A percentile compares a stretch with the other conserved stretches of the same genome.
Conservation (phyloP, 2,329 filamentous ascomycete species). For the Coccinonectria pachysandricola region DNA sequence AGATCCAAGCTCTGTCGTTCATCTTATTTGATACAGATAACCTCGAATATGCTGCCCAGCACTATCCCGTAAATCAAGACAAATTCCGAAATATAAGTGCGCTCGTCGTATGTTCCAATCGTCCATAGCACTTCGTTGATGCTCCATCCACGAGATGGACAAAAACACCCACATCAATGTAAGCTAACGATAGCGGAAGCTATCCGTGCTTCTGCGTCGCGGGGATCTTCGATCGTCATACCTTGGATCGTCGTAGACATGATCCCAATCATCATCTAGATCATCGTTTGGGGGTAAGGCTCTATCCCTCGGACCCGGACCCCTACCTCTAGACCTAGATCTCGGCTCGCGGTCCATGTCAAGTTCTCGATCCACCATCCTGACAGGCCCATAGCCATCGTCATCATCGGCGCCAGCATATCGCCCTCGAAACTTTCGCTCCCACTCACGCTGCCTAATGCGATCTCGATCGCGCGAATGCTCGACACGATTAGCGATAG, state of each 20-base stretch:
- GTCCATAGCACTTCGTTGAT: too few relatives aligned
- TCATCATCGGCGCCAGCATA: constrained; percentile 20
- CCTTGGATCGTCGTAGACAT: constrained; percentile 19
- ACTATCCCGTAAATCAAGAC: too few relatives aligned
- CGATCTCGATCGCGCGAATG: constrained; percentile 24
- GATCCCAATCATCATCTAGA: constrained; percentile 18
- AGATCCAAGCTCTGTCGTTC: too few relatives aligned
- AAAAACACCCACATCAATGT: constrained; percentile 1
- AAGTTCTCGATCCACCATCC: constrained; percentile 6
- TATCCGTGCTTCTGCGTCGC: constrained; percentile 17
- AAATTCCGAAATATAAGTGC: too few relatives aligned
- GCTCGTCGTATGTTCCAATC: too few relatives aligned
- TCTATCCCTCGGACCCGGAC: constrained; percentile 10
- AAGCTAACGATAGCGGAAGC: constrained; percentile 12
- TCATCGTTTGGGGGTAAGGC: constrained; percentile 11
- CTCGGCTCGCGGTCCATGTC: constrained; percentile 5
- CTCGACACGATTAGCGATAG: constrained; percentile 35
- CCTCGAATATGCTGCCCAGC: too few relatives aligned
- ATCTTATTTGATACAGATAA: too few relatives aligned
- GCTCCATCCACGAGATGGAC: too few relatives aligned
- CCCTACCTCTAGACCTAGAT: constrained; percentile 4
- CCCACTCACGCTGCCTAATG: constrained; percentile 25
- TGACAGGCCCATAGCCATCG: constrained; percentile 15
- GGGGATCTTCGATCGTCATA: constrained; percentile 17
- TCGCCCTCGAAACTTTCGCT: constrained; percentile 21